Evolutionary conservation across 495 filamentous ascomycete species (phyloP).

Genomic region (Cercophora newfieldiana): DNA sequence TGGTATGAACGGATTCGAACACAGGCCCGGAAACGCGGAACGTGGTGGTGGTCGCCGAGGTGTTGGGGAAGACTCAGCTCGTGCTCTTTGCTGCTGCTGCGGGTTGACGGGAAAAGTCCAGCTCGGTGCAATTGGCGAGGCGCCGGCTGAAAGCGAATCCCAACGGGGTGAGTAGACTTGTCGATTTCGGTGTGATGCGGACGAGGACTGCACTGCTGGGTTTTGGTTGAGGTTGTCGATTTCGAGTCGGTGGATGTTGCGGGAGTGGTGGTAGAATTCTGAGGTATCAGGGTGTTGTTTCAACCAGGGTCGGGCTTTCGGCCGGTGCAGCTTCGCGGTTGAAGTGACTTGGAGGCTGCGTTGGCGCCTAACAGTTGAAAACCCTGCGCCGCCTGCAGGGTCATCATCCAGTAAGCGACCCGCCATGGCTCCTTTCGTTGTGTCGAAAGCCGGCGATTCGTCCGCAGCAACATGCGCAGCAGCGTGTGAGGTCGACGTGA

Average conservation of each 20-base stretch:
- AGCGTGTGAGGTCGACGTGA: neutral
- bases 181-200: slow-evolving; percentile 21
- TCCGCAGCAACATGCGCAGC: neutral
- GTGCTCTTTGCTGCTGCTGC: slow-evolving; percentile 21
- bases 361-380: slow-evolving; percentile 16
- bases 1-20: slow-evolving; percentile 36
- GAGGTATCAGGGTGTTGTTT: slow-evolving; percentile 28
- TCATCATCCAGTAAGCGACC: slow-evolving; percentile 11
- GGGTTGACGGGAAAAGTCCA: slow-evolving; percentile 16
- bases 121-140: slow-evolving; percentile 15
- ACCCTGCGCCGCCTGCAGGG: slow-evolving; percentile 9
- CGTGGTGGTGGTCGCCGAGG: slow-evolving; percentile 23
- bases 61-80: slow-evolving; percentile 30
- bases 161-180: slow-evolving; percentile 41
- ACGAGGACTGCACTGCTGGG: neutral
- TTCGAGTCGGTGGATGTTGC: slow-evolving; percentile 23
- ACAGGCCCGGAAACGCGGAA: slow-evolving; percentile 35
- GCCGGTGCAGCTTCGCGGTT: slow-evolving; percentile 25
- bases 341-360: slow-evolving; percentile 20
- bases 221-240: slow-evolving; percentile 21
- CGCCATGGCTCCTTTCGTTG: slow-evolving; percentile 5
- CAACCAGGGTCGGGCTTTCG: slow-evolving; percentile 32
- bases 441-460: neutral
- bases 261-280: slow-evolving; percentile 26
- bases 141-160: slow-evolving; percentile 40